Percentiles rank a stretch among this genome's conserved stretches.
These are phyloP conservation scores for Cryoendolithus antarcticus DNA, from an alignment of 2,329 filamentous ascomycete species.

Conservation along the genomic window DNA sequence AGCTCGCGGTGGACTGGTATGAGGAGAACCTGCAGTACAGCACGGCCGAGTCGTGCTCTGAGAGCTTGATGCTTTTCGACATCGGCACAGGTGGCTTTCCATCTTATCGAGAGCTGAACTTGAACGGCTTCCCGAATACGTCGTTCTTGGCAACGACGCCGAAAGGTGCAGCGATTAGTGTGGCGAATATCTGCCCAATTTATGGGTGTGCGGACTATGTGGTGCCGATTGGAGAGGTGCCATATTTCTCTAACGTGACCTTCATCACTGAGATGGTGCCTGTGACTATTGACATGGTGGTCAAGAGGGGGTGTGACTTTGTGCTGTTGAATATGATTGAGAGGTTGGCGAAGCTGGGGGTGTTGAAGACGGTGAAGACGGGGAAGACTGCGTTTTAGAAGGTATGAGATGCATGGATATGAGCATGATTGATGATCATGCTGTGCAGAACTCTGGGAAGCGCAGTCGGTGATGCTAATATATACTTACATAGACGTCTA, in stretches of 20 bases:
- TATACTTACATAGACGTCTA: too few relatives aligned
- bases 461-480: too few relatives aligned
- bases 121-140: conserved; percentile 22
- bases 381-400: too few relatives aligned
- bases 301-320: conserved; percentile 33
- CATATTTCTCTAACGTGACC: conserved; percentile 28
- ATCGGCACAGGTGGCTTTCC: conserved; percentile 32
- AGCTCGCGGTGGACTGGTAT: conserved; percentile 26
- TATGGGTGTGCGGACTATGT: conserved; percentile 22
- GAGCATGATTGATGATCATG: too few relatives aligned
- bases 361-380: conserved; percentile 26
- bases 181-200: conserved; percentile 12
- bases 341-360: conserved; percentile 27
- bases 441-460: too few relatives aligned
- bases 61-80: conserved; percentile 30
- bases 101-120: conserved; percentile 26
- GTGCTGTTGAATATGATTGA: conserved; percentile 31
- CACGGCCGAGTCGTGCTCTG: conserved; percentile 28
- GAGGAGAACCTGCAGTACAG: conserved; percentile 25
- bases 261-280: conserved; percentile 30
- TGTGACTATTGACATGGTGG: conserved; percentile 31
- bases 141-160: conserved; percentile 24
- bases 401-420: too few relatives aligned
- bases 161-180: conserved; percentile 19
- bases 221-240: conserved; percentile 32